Conservation (phyloP, 1,139 yeast species). For the Saccharomyces hybrid region DNA sequence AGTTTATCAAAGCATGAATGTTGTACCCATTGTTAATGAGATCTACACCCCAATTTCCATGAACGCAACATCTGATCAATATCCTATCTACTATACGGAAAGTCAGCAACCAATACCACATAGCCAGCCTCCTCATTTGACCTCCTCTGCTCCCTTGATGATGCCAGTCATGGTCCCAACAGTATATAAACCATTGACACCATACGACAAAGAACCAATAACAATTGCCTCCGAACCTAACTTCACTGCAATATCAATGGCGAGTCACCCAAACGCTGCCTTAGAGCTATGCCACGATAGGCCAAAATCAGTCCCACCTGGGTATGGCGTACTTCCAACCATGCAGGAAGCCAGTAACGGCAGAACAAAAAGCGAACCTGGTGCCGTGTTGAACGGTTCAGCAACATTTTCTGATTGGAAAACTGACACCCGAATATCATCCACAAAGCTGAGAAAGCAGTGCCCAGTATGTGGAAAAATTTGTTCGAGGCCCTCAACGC, state of each 20-base stretch:
- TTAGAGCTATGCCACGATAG: background rate
- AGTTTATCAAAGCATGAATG: background rate
- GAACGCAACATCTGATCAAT: background rate
- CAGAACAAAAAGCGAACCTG: background rate
- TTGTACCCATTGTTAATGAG: background rate
- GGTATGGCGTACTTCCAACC: background rate
- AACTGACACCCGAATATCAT: background rate
- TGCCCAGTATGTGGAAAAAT: constrained; percentile 70
- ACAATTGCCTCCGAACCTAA: background rate
- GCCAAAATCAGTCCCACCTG: background rate
- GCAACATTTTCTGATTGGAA: background rate
- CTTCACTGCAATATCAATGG: background rate
- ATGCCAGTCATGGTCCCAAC: constrained; percentile 1
- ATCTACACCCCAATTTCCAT: background rate
- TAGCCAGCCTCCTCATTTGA: background rate
- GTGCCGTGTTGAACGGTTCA: background rate
- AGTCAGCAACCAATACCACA: background rate
- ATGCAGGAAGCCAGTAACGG: background rate
- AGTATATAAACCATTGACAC: background rate
- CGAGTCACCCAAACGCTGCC: background rate
- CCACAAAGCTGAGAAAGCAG: constrained; percentile 15
- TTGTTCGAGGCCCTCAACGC: constrained; percentile 76
- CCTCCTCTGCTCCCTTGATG: background rate
- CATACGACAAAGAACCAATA: background rate
- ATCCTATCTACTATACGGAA: background rate